Evolutionary conservation across 2,329 filamentous ascomycete species (phyloP).

Genomic region (Emydomyces testavorans): DNA sequence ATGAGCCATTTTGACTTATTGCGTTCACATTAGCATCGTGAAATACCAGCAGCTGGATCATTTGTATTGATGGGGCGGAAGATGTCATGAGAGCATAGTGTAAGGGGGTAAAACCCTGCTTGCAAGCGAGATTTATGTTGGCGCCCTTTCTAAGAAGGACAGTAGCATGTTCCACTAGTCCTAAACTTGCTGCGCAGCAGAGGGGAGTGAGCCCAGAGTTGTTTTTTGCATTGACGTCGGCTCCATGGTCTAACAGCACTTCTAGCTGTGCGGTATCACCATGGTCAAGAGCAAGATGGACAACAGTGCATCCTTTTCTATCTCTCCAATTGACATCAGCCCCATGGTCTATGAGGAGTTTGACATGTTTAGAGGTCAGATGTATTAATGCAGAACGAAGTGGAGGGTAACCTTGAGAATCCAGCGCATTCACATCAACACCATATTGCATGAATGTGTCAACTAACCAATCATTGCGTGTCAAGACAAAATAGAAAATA

Average conservation of each 20-base stretch:
- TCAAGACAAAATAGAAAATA: slow-evolving; percentile 16
- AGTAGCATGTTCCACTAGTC: neutral
- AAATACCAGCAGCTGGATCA: neutral
- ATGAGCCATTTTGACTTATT: slow-evolving; percentile 15
- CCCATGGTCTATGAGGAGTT: slow-evolving; percentile 15
- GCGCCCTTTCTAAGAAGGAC: slow-evolving; percentile 2
- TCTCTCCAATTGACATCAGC: slow-evolving; percentile 15
- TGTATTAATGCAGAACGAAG: neutral
- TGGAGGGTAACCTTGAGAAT: neutral
- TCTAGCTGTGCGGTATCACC: slow-evolving; percentile 12
- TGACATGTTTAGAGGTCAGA: slow-evolving; percentile 2
- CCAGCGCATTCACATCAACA: slow-evolving; percentile 1
- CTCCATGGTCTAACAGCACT: slow-evolving; percentile 17
- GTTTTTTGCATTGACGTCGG: slow-evolving; percentile 16
- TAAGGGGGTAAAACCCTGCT: neutral
- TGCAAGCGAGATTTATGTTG: neutral
- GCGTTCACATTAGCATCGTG: slow-evolving; percentile 3
- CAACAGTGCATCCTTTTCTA: slow-evolving; percentile 16
- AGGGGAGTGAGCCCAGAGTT: slow-evolving; percentile 13
- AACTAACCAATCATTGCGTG: neutral
- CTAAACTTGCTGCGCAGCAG: neutral
- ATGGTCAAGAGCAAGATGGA: slow-evolving; percentile 18
- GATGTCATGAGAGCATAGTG: slow-evolving; percentile 1
- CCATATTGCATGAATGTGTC: neutral
- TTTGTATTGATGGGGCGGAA: neutral